phyloP scores from a whole-genome alignment of 2,329 filamentous ascomycete genomes.

The Botrytis elliptica region DNA sequence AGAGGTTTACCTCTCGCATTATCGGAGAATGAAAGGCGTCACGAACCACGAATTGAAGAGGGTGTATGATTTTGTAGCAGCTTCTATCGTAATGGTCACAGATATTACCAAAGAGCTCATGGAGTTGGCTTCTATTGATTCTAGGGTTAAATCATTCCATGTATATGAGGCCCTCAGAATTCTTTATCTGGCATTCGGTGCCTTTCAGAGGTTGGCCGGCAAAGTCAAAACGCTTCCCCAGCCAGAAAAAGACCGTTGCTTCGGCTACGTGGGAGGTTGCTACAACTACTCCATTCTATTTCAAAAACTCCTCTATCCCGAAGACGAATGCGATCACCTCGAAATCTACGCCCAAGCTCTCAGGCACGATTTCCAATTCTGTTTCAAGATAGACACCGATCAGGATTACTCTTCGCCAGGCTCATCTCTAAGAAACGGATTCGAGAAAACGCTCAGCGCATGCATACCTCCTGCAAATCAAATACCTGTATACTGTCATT shows the following conservation, averaged over 20 bases:
- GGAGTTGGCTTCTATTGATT: background rate
- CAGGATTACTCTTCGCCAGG: background rate
- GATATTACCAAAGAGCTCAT: background rate
- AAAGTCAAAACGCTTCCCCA: background rate
- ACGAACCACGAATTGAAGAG: background rate
- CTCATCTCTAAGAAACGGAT: background rate
- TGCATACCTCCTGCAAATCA: background rate
- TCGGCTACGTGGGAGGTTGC: background rate
- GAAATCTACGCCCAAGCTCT: background rate
- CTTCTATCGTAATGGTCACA: background rate
- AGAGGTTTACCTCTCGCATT: background rate
- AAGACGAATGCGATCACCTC: conserved; percentile 4
- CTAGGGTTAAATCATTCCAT: background rate
- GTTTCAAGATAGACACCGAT: background rate
- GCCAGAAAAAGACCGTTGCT: background rate
- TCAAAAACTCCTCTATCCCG: background rate
- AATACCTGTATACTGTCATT: background rate
- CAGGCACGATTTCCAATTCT: background rate
- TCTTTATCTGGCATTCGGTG: background rate
- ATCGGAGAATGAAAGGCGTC: background rate
- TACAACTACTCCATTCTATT: background rate
- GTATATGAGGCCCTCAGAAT: background rate
- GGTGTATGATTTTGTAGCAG: background rate
- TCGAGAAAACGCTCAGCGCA: background rate
- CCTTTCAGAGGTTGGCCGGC: background rate